These are phyloP conservation scores for Hygrophoropsis aurantiaca DNA, from an alignment of 768 basidiomycete species.

Conservation along the genomic window DNA sequence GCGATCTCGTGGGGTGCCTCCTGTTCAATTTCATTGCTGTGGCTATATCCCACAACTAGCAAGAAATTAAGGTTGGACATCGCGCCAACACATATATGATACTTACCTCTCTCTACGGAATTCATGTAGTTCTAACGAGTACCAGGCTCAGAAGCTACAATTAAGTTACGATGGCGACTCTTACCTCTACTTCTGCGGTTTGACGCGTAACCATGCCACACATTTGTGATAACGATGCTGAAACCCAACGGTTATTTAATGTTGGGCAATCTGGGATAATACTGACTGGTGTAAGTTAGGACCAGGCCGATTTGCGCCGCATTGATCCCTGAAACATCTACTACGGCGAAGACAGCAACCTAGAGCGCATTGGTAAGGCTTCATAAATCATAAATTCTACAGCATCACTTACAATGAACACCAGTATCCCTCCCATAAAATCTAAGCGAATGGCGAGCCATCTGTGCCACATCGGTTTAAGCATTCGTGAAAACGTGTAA, in stretches of 20 bases:
- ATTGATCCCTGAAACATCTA: conserved; percentile 53
- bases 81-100: background rate
- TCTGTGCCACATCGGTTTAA: conserved; percentile 31
- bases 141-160: background rate
- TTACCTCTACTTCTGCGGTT: conserved; percentile 64
- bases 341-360: conserved; percentile 68
- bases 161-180: conserved; percentile 3
- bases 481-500: background rate
- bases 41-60: conserved; percentile 55
- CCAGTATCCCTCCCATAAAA: conserved; percentile 60
- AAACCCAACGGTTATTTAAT: conserved; percentile 1
- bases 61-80: background rate
- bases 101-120: conserved; percentile 56
- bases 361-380: conserved; percentile 11
- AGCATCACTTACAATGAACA: conserved; percentile 47
- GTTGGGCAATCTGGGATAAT: background rate
- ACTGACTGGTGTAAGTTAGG: conserved; percentile 61
- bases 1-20: conserved; percentile 66
- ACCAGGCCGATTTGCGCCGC: conserved; percentile 73
- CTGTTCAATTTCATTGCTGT: conserved; percentile 49
- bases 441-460: conserved; percentile 77
- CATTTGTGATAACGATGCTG: conserved; percentile 52
- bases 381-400: too few relatives aligned
- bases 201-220: conserved; percentile 57
- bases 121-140: conserved; percentile 60